These are phyloP conservation scores for Alternaria novae-zelandiae DNA, from an alignment of 2,329 filamentous ascomycete genomes.

Conservation along the genomic window DNA sequence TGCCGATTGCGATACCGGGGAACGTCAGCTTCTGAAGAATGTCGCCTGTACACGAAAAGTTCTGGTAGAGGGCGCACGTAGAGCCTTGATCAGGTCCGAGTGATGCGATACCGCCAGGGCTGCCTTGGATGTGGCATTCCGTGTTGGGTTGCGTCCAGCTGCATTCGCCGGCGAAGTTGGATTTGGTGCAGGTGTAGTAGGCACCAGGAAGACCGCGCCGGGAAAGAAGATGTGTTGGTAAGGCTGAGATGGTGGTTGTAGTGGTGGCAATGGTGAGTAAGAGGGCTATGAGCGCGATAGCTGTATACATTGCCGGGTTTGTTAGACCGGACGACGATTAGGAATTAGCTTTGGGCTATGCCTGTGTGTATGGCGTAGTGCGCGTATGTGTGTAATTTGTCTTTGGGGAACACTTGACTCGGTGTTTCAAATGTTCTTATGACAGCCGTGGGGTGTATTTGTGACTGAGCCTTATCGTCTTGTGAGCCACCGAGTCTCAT, in stretches of 20 bases:
- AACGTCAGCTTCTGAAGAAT: constrained; percentile 29
- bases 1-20: constrained; percentile 24
- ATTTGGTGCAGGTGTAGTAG: constrained; percentile 39
- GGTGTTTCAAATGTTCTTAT: constrained; percentile 4
- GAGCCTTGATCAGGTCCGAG: constrained; percentile 43
- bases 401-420: not conserved
- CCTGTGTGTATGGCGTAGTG: constrained; percentile 8
- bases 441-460: not conserved
- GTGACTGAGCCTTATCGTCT: not conserved
- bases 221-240: constrained; percentile 15
- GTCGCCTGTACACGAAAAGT: constrained; percentile 27
- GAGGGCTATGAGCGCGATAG: constrained; percentile 14
- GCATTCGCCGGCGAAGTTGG: constrained; percentile 38
- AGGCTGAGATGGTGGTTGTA: constrained; percentile 12
- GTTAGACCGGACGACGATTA: constrained; percentile 2
- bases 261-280: constrained; percentile 11
- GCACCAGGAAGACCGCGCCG: constrained; percentile 44
- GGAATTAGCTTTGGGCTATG: constrained; percentile 4
- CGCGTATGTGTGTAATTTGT: constrained; percentile 15
- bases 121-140: constrained; percentile 34
- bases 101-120: constrained; percentile 28
- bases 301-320: constrained; percentile 5
- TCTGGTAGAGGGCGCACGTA: constrained; percentile 34
- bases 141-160: constrained; percentile 34
- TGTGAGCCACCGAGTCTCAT: not conserved